Conservation (phyloP, 2,329 filamentous ascomycete species). For the Aspergillus candidus region DNA sequence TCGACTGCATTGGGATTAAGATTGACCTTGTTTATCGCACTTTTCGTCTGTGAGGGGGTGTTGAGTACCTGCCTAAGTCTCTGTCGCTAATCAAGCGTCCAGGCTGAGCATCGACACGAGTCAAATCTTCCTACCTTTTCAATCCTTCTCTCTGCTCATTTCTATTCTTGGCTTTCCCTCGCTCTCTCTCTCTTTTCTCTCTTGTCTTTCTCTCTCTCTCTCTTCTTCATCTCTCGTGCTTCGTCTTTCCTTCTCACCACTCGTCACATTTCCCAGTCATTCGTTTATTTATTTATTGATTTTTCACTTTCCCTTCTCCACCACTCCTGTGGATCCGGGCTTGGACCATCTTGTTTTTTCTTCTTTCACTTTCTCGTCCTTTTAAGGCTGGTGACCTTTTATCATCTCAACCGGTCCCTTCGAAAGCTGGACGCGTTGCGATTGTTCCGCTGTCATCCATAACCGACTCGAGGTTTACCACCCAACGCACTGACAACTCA, state of each 20-base stretch:
- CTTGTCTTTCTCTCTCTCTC: not conserved
- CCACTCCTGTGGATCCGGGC: not conserved
- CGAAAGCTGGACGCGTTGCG: not conserved
- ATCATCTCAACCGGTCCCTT: not conserved
- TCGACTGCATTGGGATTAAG: no score
- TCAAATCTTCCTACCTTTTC: no score
- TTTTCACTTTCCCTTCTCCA: not conserved
- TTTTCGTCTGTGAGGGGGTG: no score
- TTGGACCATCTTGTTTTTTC: not conserved
- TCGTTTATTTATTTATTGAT: not conserved
- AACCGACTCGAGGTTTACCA: not conserved
- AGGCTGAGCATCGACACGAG: no score
- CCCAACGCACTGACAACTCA: not conserved
- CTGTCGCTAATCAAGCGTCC: no score
- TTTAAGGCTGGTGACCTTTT: not conserved
- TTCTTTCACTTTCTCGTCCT: no score
- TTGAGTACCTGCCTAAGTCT: no score
- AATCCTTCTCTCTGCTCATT: no score
- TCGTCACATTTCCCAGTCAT: not conserved
- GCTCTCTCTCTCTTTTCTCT: conserved; percentile 9
- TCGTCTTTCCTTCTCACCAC: no score
- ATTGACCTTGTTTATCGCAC: no score
- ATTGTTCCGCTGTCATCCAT: not conserved
- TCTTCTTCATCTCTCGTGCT: not conserved
- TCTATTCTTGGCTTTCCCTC: conserved; percentile 1